Conservation (phyloP, 768 basidiomycete species). For the Pulveroboletus frians region DNA sequence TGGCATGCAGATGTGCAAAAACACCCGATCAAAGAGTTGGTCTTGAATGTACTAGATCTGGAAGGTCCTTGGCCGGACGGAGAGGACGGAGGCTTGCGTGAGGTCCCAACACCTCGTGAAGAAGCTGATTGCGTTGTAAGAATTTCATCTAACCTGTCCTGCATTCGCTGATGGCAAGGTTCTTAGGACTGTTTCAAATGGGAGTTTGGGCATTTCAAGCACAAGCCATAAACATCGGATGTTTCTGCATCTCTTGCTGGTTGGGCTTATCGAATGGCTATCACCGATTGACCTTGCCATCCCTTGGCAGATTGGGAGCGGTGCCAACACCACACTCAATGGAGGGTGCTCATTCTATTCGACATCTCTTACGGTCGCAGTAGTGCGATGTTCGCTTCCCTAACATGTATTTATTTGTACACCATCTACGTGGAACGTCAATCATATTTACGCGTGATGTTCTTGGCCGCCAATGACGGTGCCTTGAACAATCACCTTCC, state of each 20-base stretch:
- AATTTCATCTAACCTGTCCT: not conserved
- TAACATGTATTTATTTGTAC: constrained; percentile 1
- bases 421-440: constrained; percentile 3
- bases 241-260: not conserved
- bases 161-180: not conserved
- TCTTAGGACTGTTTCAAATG: constrained; percentile 72
- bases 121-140: constrained; percentile 63
- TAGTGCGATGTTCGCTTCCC: constrained; percentile 1
- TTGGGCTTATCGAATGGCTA: constrained; percentile 2
- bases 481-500: constrained; percentile 81
- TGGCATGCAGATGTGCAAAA: constrained; percentile 56
- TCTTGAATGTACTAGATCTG: constrained; percentile 49
- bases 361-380: not conserved
- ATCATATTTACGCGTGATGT: constrained; percentile 15
- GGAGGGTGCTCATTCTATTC: not conserved
- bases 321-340: not conserved
- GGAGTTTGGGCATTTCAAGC: constrained; percentile 56
- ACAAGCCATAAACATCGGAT: not conserved
- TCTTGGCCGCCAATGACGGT: constrained; percentile 65
- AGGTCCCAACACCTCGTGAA: constrained; percentile 53
- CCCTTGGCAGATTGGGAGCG: no score
- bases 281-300: no score
- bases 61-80: constrained; percentile 38
- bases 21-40: constrained; percentile 52
- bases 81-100: constrained; percentile 33